Conservation (phyloP, 805 yeast species). For the Zygosaccharomyces rouxii region DNA sequence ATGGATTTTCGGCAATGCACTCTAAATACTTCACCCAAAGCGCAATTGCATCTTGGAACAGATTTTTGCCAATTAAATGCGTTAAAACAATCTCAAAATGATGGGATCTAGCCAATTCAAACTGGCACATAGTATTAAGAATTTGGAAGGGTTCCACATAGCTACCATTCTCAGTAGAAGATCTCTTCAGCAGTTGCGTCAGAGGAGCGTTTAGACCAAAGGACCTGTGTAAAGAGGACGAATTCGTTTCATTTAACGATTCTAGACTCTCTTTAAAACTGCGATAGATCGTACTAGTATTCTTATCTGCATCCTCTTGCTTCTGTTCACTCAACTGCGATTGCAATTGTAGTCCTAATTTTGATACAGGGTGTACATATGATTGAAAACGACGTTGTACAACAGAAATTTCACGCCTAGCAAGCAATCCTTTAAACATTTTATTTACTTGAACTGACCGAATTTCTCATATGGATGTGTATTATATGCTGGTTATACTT, state of each 20-base stretch:
- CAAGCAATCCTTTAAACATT: not conserved
- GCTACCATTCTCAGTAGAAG: conserved; percentile 13
- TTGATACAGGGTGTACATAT: conserved; percentile 19
- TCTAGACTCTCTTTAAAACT: conserved; percentile 14
- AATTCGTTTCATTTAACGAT: conserved; percentile 12
- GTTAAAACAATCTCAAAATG: conserved; percentile 29
- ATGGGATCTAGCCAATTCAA: conserved; percentile 26
- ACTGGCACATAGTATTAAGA: conserved; percentile 23
- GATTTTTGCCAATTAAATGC: conserved; percentile 16
- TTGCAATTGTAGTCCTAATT: conserved; percentile 13
- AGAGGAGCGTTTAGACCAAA: conserved; percentile 21
- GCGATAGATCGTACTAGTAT: conserved; percentile 11
- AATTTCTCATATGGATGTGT: not conserved
- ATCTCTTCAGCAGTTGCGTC: conserved; percentile 13
- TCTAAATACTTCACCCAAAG: conserved; percentile 33
- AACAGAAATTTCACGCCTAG: not conserved
- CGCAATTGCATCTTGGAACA: conserved; percentile 29
- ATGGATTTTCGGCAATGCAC: conserved; percentile 16
- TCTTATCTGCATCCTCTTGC: conserved; percentile 3
- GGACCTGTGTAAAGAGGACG: conserved; percentile 18
- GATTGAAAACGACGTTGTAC: conserved; percentile 1
- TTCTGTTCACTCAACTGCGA: conserved; percentile 6
- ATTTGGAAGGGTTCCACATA: conserved; percentile 27
- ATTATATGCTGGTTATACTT: not conserved
- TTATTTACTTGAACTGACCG: not conserved